Evolutionary conservation across 805 yeast species (phyloP).

Genomic region (Candida nitratophila): DNA sequence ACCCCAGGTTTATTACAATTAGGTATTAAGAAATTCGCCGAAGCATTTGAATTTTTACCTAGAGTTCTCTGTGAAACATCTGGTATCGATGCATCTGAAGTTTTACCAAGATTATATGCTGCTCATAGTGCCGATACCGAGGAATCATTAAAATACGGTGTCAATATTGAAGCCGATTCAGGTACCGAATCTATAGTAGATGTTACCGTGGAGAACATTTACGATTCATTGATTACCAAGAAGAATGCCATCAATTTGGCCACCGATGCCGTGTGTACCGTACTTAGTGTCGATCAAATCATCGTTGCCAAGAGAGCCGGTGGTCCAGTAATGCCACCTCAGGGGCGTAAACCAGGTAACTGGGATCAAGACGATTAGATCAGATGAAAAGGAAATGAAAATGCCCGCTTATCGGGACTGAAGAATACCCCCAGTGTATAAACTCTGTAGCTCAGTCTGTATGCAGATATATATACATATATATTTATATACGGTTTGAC

Average conservation of each 20-base stretch:
- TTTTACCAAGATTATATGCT: slow-evolving; percentile 82
- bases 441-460: too few species aligned
- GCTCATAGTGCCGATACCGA: slow-evolving; percentile 40
- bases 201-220: slow-evolving; percentile 60
- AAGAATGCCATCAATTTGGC: slow-evolving; percentile 87
- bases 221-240: slow-evolving; percentile 75
- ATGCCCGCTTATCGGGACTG: too few species aligned
- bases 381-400: background rate
- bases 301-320: slow-evolving; percentile 99
- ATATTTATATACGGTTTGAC: too few species aligned
- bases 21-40: slow-evolving; percentile 90
- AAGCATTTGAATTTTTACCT: slow-evolving; percentile 92
- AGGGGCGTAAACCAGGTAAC: slow-evolving; percentile 80
- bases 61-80: slow-evolving; percentile 90
- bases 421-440: too few species aligned
- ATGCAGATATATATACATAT: too few species aligned
- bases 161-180: slow-evolving; percentile 74
- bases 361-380: slow-evolving; percentile 87
- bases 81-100: slow-evolving; percentile 85
- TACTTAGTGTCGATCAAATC: slow-evolving; percentile 89
- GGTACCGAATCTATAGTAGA: slow-evolving; percentile 60
- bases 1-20: slow-evolving; percentile 91
- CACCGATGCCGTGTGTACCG: slow-evolving; percentile 90
- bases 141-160: slow-evolving; percentile 36
- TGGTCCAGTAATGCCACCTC: slow-evolving; percentile 83